Percentiles rank a stretch among this genome's conserved stretches.
Conservation (phyloP, 768 basidiomycete genomes). For the Saitozyma podzolica region DNA sequence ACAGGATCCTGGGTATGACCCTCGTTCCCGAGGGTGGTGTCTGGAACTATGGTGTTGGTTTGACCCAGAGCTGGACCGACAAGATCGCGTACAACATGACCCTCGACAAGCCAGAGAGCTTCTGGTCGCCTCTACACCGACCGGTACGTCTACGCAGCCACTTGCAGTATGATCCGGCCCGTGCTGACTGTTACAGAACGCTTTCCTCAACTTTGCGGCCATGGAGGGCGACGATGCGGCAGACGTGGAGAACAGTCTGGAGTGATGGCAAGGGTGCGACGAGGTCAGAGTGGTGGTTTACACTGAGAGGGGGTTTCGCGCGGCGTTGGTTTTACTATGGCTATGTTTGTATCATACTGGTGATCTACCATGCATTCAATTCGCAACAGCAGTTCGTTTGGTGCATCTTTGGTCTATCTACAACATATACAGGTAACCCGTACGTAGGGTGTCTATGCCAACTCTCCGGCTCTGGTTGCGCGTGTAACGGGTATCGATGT, state of each 20-base stretch:
- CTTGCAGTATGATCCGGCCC: neutral
- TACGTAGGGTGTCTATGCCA: no score
- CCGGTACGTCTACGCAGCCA: conserved; percentile 58
- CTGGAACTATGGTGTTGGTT: conserved; percentile 95
- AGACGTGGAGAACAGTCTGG: conserved; percentile 92
- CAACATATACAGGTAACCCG: no score
- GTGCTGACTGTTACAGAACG: conserved; percentile 49
- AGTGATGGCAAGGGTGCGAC: conserved; percentile 52
- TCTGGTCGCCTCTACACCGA: conserved; percentile 95
- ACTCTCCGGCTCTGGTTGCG: no score
- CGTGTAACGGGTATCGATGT: no score
- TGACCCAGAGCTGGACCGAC: conserved; percentile 87
- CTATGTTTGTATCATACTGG: no score
- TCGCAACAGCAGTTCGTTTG: no score
- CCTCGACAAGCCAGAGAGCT: conserved; percentile 86
- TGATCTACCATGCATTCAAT: no score
- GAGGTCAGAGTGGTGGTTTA: no score
- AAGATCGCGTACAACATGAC: conserved; percentile 77
- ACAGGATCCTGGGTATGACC: conserved; percentile 93
- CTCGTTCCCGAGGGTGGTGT: conserved; percentile 89
- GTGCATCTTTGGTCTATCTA: no score
- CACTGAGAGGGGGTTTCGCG: no score
- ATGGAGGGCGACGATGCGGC: conserved; percentile 90
- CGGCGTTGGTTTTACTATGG: no score
- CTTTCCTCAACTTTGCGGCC: conserved; percentile 93